Base-by-base conservation (phyloP, 495 filamentous ascomycete species). In the Trichoderma virens region DNA sequence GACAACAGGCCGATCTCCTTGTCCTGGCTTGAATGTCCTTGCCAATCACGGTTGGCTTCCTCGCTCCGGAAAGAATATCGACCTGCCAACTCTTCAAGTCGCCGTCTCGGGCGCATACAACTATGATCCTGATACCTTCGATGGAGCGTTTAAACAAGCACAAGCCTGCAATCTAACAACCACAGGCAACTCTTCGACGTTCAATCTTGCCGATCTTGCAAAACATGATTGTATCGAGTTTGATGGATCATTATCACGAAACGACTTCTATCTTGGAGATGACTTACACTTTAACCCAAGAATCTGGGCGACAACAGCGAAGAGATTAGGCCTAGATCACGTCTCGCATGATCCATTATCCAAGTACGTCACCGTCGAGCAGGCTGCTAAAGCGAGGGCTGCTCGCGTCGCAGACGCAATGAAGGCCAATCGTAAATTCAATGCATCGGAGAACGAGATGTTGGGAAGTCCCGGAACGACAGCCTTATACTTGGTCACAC, bases 31-130 rank as follows among this genome's bases (percentile, higher is more conserved):
- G 14, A 80, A 82, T 64, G 73, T 76, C 25, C 67, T 79, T 31
- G 78, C 79, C 4, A 80, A 80, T 69, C 78, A 80, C 65, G 71
- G 70, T 39, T 80, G 74, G 54, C 71, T 82, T 30, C 79, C 79
- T 3, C 79, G 72, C 59, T 73, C 78, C 62, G 79, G 80, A 39
- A 67, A 39, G 59, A 61, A 61, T 6, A 61, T 66, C 51, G 69
- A 70, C 27, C 41, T 70, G 20, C 25, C 61, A 9, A 62, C 64
- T 13, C 39, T 70, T 38, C 64, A 61, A 59, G 14, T n/a, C 20
- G 69, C 64, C 59, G 61, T 70, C 3, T 18, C 41, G 8, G 64
- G 39, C 14, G 69, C 62, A n/a, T 70, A 69, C 41, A 69, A 70
- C 41, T 70, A 64, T 27, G 65, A 54, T 5, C 69, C 67, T 16